Percentiles rank a stretch among this genome's conserved stretches.
phyloP scores from a whole-genome alignment of 352 stramenopile species.

The Hyaloperonospora arabidopsidis region DNA sequence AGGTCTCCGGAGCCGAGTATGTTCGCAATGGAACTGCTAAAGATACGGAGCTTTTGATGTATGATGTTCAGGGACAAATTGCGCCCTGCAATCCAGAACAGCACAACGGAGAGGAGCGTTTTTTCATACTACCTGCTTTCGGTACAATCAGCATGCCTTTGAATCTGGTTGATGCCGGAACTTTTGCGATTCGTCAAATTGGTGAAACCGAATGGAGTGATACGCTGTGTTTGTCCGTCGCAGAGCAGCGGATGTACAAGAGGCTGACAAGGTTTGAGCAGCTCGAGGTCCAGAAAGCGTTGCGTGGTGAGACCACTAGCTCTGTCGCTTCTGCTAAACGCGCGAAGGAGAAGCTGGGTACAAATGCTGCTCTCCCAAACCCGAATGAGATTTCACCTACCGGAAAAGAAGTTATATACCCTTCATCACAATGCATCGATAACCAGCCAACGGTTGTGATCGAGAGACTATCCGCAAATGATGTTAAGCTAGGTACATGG shows the following conservation, averaged over 20 bases:
- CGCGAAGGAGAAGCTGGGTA: constrained; percentile 63
- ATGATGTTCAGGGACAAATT: constrained; percentile 41
- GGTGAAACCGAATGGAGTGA: constrained; percentile 85
- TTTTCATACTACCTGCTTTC: constrained; percentile 46
- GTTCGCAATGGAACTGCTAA: constrained; percentile 80
- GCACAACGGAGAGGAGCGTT: constrained; percentile 35
- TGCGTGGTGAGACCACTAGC: constrained; percentile 37
- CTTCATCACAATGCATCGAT: constrained; percentile 65
- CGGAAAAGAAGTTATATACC: constrained; percentile 62
- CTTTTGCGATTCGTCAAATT: constrained; percentile 77
- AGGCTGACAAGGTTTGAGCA: constrained; percentile 66
- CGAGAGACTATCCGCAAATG: constrained; percentile 66
- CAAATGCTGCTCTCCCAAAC: constrained; percentile 46
- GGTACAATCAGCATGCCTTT: constrained; percentile 62
- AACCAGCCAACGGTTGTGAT: constrained; percentile 74
- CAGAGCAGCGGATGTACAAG: constrained; percentile 70
- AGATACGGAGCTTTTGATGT: constrained; percentile 61
- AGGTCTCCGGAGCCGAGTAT: constrained; percentile 53
- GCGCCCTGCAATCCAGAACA: constrained; percentile 57
- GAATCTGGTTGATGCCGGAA: constrained; percentile 56
- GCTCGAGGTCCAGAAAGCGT: constrained; percentile 47
- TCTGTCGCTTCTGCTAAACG: constrained; percentile 45
- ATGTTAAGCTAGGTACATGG: constrained; percentile 50
- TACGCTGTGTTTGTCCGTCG: constrained; percentile 54
- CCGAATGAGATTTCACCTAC: constrained; percentile 33